Conservation (phyloP, 257 asterid species). For the Plantago ovata region DNA sequence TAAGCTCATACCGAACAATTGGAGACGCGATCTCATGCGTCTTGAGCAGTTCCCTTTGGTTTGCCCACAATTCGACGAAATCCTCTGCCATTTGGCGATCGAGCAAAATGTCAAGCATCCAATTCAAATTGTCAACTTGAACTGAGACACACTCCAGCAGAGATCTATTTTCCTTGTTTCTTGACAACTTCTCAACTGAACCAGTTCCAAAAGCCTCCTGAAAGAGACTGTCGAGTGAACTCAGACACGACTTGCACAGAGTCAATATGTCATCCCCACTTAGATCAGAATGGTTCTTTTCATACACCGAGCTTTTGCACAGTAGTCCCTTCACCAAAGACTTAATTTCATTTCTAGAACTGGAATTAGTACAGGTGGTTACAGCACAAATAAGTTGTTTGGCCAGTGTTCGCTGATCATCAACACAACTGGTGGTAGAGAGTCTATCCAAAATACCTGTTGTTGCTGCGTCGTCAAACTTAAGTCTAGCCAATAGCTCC, state of each 20-base stretch:
- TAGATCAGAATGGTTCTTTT: conserved; percentile 50
- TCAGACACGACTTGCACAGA: conserved; percentile 52
- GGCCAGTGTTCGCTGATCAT: conserved; percentile 49
- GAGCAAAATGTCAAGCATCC: conserved; percentile 78
- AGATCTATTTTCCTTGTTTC: conserved; percentile 44
- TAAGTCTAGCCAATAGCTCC: conserved; percentile 39
- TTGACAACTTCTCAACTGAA: conserved; percentile 23
- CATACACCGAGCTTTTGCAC: conserved; percentile 62
- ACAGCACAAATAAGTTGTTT: conserved; percentile 70
- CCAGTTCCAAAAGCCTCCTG: conserved; percentile 51
- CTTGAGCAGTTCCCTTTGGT: conserved; percentile 48
- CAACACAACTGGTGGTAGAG: conserved; percentile 29
- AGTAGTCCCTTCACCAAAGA: conserved; percentile 73
- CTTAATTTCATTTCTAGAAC: conserved; percentile 75
- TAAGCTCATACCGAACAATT: conserved; percentile 77
- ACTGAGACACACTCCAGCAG: conserved; percentile 63
- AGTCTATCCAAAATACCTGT: conserved; percentile 69
- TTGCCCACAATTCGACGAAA: conserved; percentile 66
- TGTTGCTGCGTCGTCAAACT: conserved; percentile 41
- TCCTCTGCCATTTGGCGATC: conserved; percentile 83
- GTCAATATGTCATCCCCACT: conserved; percentile 54
- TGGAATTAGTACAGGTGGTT: conserved; percentile 48
- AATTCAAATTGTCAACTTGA: conserved; percentile 78
- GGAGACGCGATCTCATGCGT: conserved; percentile 62
- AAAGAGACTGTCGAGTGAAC: conserved; percentile 51